These are phyloP conservation scores for Leptographium radiaticola DNA, from an alignment of 2,329 filamentous ascomycete species.

Conservation along the genomic window DNA sequence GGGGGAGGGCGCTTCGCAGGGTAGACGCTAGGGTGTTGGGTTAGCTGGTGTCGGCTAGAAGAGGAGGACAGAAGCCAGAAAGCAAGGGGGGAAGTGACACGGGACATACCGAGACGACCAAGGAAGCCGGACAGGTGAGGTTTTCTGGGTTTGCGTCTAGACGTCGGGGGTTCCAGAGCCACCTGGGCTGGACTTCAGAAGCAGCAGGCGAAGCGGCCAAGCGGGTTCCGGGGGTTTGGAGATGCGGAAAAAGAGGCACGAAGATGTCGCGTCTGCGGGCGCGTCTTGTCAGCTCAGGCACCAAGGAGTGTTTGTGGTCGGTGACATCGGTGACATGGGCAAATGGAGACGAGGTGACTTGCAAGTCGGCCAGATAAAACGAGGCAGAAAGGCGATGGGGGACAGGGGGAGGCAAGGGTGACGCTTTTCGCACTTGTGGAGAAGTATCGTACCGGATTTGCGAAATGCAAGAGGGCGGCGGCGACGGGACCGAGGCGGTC, in stretches of 20 bases:
- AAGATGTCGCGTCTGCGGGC: not conserved
- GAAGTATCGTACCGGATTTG: not conserved
- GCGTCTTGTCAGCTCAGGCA: conserved; percentile 4
- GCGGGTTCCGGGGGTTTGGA: no score
- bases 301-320: not conserved
- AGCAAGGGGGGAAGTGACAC: no score
- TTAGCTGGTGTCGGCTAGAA: no score
- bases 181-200: no score
- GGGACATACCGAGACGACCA: no score
- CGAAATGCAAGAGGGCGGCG: not conserved
- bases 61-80: no score
- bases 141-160: no score
- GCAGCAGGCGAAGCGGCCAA: no score
- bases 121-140: no score
- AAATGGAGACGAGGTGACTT: not conserved
- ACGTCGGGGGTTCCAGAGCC: no score
- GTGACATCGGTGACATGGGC: not conserved
- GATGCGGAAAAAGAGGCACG: no score
- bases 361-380: not conserved
- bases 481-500: not conserved
- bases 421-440: not conserved
- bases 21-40: not conserved
- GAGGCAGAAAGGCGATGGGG: not conserved
- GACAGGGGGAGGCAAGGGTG: not conserved
- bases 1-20: no score